These are phyloP conservation scores for Hypoxylon sp. DNA, from an alignment of 2,329 filamentous ascomycete genomes.

Conservation along the genomic window DNA sequence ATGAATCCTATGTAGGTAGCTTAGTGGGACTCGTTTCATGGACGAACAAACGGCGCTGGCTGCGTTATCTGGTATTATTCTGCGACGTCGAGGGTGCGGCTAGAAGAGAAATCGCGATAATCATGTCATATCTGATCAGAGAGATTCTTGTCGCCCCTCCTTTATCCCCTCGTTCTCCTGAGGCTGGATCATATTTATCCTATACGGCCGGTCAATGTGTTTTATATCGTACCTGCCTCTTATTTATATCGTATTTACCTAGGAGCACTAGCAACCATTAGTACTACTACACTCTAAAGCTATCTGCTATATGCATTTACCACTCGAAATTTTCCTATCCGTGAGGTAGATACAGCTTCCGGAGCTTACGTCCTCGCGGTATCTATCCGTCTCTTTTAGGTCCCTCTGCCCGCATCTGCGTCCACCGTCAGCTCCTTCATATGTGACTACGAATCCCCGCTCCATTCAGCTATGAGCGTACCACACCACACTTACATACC, in stretches of 20 bases:
- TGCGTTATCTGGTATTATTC: slow-evolving; percentile 11
- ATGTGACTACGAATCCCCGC: slow-evolving; percentile 17
- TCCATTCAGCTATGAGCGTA: slow-evolving; percentile 15
- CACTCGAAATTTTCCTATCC: neutral
- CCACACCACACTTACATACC: slow-evolving; percentile 7
- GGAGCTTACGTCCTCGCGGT: slow-evolving; percentile 17
- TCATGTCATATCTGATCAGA: slow-evolving; percentile 15
- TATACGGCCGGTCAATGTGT: neutral
- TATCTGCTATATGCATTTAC: neutral
- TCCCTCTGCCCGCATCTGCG: slow-evolving; percentile 18
- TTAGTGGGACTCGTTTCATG: slow-evolving; percentile 8
- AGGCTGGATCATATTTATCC: neutral
- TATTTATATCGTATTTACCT: no score
- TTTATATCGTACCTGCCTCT: neutral
- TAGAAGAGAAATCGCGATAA: slow-evolving; percentile 16
- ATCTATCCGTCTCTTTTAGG: slow-evolving; percentile 25
- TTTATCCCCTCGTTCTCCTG: neutral
- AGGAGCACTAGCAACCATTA: no score
- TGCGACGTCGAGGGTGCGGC: slow-evolving; percentile 20
- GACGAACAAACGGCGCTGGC: neutral
- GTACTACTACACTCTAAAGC: neutral
- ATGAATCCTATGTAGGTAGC: neutral
- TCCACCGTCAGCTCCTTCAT: slow-evolving; percentile 17
- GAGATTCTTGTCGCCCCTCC: slow-evolving; percentile 5
- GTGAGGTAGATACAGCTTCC: slow-evolving; percentile 1